Evolutionary conservation across 1,284 basidiomycete species (phyloP).

Genomic region (Fomitopsis pinicola): DNA sequence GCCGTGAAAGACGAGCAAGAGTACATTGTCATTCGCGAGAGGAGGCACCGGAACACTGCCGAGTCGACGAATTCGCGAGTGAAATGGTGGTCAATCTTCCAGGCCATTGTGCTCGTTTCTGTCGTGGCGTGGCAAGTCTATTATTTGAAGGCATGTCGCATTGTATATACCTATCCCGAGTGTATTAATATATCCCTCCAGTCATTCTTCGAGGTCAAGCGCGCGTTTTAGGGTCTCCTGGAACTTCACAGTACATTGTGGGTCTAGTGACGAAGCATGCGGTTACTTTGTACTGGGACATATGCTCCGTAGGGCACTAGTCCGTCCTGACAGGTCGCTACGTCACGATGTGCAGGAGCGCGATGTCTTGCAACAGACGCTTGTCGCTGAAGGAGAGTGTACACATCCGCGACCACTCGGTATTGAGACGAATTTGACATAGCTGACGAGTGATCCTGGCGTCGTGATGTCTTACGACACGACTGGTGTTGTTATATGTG

Average conservation of each 20-base stretch:
- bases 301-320: too few species aligned
- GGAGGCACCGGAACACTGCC: conserved; percentile 90
- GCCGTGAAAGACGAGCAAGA: conserved; percentile 98
- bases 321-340: too few species aligned
- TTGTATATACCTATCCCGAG: not conserved
- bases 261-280: not conserved
- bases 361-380: too few species aligned
- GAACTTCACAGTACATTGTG: not conserved
- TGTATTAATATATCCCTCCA: conserved; percentile 18
- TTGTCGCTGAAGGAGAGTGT: too few species aligned
- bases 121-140: conserved; percentile 98
- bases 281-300: not conserved
- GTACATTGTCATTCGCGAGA: conserved; percentile 94
- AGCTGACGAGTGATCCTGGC: too few species aligned
- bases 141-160: conserved; percentile 80
- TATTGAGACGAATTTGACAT: too few species aligned
- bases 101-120: conserved; percentile 81
- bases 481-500: too few species aligned
- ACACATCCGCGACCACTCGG: too few species aligned
- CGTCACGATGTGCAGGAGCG: too few species aligned
- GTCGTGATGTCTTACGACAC: too few species aligned
- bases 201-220: conserved; percentile 94
- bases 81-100: conserved; percentile 98
- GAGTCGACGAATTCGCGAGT: conserved; percentile 95
- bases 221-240: conserved; percentile 62